A percentile compares a stretch with the other conserved stretches of the same genome.
These are phyloP conservation scores for Saccharomycopsis sp. DNA, from an alignment of 805 yeast species.

Conservation along the genomic window DNA sequence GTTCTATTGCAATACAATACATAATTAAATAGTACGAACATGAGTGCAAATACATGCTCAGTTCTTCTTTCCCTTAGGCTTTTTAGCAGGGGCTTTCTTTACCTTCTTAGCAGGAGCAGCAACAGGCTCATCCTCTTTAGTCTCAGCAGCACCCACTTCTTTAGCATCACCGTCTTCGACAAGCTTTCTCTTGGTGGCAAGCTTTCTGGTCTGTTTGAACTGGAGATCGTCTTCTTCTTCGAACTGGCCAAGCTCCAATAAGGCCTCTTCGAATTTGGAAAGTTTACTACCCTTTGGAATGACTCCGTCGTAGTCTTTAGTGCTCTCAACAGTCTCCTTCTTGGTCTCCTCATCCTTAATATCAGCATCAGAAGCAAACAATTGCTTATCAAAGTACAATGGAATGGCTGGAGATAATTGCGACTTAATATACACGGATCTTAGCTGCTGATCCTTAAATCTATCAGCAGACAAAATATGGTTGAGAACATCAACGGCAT, in stretches of 20 bases:
- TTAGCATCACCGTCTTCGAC: not conserved
- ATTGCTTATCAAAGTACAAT: constrained; percentile 56
- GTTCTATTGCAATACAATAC: not conserved
- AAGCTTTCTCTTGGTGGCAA: not conserved
- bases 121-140: not conserved
- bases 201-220: not conserved
- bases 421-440: constrained; percentile 60
- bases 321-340: constrained; percentile 24
- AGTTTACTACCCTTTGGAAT: constrained; percentile 35
- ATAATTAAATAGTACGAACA: too few species aligned
- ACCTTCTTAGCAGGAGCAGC: not conserved
- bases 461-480: constrained; percentile 12
- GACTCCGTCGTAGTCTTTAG: constrained; percentile 22
- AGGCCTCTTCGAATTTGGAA: constrained; percentile 63
- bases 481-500: constrained; percentile 6
- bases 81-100: not conserved
- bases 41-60: not conserved
- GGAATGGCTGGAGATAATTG: constrained; percentile 78
- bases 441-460: constrained; percentile 35
- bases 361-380: constrained; percentile 25
- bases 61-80: not conserved
- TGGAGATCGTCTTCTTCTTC: constrained; percentile 51
- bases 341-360: constrained; percentile 30
- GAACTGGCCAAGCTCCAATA: constrained; percentile 79
- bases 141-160: not conserved